Percentiles rank a stretch among this genome's conserved stretches.
Evolutionary conservation across 2,329 filamentous ascomycete genomes (phyloP).

Genomic region (Incumbomyces lentus): DNA sequence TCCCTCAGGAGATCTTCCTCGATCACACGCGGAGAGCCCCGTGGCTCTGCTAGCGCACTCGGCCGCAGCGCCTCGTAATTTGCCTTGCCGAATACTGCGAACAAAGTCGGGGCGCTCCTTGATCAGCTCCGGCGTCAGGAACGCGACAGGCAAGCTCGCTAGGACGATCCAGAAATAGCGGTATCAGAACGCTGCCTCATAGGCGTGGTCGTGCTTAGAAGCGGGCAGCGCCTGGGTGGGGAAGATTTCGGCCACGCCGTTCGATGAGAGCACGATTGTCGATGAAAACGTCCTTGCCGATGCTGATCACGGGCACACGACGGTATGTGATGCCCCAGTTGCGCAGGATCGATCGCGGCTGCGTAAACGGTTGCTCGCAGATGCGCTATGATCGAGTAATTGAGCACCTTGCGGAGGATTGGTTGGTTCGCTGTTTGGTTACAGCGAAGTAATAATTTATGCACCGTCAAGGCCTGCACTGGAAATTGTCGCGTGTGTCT

Average conservation of each 20-base stretch:
- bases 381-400: conserved; percentile 1
- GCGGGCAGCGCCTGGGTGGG: conserved; percentile 6
- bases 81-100: conserved; percentile 8
- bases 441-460: no score
- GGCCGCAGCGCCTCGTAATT: conserved; percentile 7
- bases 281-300: conserved; percentile 11
- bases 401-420: conserved; percentile 10
- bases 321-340: conserved; percentile 11
- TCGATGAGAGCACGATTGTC: conserved; percentile 11
- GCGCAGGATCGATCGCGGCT: conserved; percentile 7
- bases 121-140: conserved; percentile 9
- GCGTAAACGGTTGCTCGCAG: conserved; percentile 10
- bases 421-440: no score
- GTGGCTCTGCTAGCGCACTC: conserved; percentile 8
- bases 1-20: conserved; percentile 12
- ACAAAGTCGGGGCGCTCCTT: conserved; percentile 8
- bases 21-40: conserved; percentile 5
- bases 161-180: conserved; percentile 11
- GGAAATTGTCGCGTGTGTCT: no score
- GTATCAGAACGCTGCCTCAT: conserved; percentile 10
- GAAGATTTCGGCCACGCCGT: conserved; percentile 8
- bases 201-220: conserved; percentile 10
- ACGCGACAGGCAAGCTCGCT: conserved; percentile 4
- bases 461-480: no score
- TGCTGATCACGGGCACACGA: conserved; percentile 8